Conservation (phyloP, 2,329 filamentous ascomycete species). For the Boeremia lycopersici region DNA sequence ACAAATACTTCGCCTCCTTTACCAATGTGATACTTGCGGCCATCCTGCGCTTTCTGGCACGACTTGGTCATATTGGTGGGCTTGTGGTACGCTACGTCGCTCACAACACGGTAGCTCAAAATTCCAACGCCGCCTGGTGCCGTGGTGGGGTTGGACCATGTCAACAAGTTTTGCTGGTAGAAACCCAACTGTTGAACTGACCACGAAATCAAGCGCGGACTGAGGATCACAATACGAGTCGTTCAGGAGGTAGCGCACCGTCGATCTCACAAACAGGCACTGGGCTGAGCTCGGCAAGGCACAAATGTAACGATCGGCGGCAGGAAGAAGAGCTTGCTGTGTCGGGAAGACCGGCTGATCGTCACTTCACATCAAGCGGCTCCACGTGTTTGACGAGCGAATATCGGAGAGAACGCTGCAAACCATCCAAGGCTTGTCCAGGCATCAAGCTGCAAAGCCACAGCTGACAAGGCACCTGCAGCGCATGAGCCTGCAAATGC, state of each 20-base stretch:
- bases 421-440: background rate
- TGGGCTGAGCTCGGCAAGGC: background rate
- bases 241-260: slow-evolving; percentile 1
- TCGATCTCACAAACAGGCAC: slow-evolving; percentile 10
- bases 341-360: slow-evolving; percentile 29
- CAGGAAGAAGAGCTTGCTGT: slow-evolving; percentile 18
- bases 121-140: background rate
- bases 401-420: background rate
- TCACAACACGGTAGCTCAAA: slow-evolving; percentile 4
- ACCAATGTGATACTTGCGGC: too few relatives aligned
- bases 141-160: slow-evolving; percentile 1
- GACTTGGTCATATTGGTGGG: too few relatives aligned
- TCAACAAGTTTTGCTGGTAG: background rate
- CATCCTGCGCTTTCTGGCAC: too few relatives aligned
- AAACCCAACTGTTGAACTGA: background rate
- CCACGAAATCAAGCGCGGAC: background rate
- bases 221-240: slow-evolving; percentile 1
- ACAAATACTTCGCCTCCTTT: too few relatives aligned
- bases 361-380: slow-evolving; percentile 21
- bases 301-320: slow-evolving; percentile 21
- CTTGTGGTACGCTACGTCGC: slow-evolving; percentile 6
- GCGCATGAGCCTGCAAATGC: background rate
- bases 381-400: slow-evolving; percentile 27
- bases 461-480: background rate
- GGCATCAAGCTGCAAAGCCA: background rate